Conservation (phyloP, 257 asterid genomes). For the Solanum rostratum region DNA sequence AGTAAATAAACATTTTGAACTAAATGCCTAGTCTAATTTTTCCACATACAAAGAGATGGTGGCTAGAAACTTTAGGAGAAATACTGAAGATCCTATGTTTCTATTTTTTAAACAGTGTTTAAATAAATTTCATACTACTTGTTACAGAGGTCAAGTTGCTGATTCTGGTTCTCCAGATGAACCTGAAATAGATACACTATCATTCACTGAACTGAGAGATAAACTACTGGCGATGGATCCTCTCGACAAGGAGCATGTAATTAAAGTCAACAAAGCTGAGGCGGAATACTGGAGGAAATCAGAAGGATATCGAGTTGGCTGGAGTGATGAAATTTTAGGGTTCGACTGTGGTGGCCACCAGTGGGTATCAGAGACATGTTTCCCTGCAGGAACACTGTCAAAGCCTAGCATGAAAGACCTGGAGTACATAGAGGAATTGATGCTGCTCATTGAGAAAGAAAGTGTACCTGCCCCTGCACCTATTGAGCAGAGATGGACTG, state of each 20-base stretch:
- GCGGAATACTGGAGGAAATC: constrained; percentile 95
- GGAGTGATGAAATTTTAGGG: constrained; percentile 97
- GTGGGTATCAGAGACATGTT: constrained; percentile 96
- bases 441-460: constrained; percentile 62
- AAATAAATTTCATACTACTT: neutral
- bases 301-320: constrained; percentile 90
- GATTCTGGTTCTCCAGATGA: constrained; percentile 24
- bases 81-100: neutral
- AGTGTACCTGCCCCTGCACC: constrained; percentile 95
- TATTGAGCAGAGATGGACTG: constrained; percentile 97
- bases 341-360: constrained; percentile 99
- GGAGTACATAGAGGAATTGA: constrained; percentile 63
- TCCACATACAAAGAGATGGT: neutral
- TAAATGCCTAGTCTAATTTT: neutral
- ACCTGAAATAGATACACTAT: constrained; percentile 43
- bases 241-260: constrained; percentile 64
- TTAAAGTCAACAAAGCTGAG: constrained; percentile 78
- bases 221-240: constrained; percentile 80
- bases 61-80: neutral
- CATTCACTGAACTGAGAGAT: constrained; percentile 89
- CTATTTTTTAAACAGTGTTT: neutral
- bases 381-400: constrained; percentile 83
- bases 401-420: constrained; percentile 85
- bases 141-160: constrained; percentile 36
- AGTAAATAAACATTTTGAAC: neutral